phyloP scores from a whole-genome alignment of 345 rosid genomes.

The Salix suchowensis region DNA sequence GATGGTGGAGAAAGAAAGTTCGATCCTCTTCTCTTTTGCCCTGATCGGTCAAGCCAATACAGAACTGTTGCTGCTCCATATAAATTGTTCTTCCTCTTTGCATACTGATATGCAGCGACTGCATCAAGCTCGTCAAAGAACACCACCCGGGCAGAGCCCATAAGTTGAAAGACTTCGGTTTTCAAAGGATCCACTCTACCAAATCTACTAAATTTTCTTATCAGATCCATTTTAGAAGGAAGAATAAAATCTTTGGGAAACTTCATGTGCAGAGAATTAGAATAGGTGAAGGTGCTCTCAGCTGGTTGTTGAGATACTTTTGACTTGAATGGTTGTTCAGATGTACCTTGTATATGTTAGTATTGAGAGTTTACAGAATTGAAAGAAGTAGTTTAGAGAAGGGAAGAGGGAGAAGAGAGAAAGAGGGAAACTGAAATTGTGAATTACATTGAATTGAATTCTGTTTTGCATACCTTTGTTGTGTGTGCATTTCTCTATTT shows the following conservation, averaged over 20 bases:
- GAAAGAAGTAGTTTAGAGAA: too few relatives aligned
- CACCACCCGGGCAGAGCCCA: constrained; percentile 27
- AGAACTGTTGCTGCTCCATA: constrained; percentile 14
- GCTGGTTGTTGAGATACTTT: not conserved
- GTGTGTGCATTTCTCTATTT: too few relatives aligned
- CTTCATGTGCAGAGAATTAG: constrained; percentile 24
- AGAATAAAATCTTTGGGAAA: constrained; percentile 21
- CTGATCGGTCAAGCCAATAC: constrained; percentile 24
- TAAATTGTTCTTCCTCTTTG: constrained; percentile 26
- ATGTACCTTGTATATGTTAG: not conserved
- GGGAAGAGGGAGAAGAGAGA: too few relatives aligned
- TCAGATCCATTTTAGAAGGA: constrained; percentile 26
- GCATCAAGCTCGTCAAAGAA: constrained; percentile 27
- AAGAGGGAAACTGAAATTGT: too few relatives aligned
- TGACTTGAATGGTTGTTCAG: constrained; percentile 7
- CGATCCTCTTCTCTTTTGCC: constrained; percentile 7
- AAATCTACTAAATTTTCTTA: constrained; percentile 26
- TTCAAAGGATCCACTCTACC: constrained; percentile 18
- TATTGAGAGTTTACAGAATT: too few relatives aligned
- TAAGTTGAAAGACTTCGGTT: constrained; percentile 16
- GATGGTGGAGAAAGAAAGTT: not conserved
- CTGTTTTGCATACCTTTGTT: too few relatives aligned
- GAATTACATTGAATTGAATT: too few relatives aligned
- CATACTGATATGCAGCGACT: constrained; percentile 26
- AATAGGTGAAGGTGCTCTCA: not conserved